Percentiles rank a stretch among this genome's conserved stretches.
Evolutionary conservation across 2,329 filamentous ascomycete species (phyloP).

Genomic region (Colletotrichum sp.): DNA sequence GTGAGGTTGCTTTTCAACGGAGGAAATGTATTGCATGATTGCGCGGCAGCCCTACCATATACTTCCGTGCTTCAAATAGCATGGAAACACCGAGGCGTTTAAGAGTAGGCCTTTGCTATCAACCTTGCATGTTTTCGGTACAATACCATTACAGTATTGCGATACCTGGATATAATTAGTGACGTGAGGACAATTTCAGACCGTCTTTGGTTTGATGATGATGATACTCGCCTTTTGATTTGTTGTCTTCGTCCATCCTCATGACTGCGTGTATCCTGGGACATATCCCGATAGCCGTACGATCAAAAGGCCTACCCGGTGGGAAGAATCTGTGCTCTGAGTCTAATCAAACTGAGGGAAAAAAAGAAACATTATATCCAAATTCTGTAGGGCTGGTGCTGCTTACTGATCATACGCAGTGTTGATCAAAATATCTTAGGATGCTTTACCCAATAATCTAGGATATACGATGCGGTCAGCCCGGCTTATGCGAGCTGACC

Average conservation of each 20-base stretch:
- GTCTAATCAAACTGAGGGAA: background rate
- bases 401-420: background rate
- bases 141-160: rapidly evolving
- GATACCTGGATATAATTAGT: background rate
- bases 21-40: background rate
- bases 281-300: rapidly evolving
- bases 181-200: rapidly evolving
- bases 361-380: background rate
- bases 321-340: rapidly evolving
- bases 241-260: rapidly evolving
- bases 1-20: background rate
- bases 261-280: rapidly evolving
- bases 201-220: rapidly evolving
- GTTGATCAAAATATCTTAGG: rapidly evolving
- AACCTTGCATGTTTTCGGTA: background rate
- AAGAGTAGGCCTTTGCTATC: no score
- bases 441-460: background rate
- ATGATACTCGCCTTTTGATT: rapidly evolving
- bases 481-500: background rate
- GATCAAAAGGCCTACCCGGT: background rate
- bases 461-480: background rate
- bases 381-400: rapidly evolving
- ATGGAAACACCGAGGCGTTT: rapidly evolving
- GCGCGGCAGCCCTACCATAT: rapidly evolving
- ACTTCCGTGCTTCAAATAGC: rapidly evolving